Conservation (phyloP, 2,329 filamentous ascomycete genomes). For the Penicillium sp. region DNA sequence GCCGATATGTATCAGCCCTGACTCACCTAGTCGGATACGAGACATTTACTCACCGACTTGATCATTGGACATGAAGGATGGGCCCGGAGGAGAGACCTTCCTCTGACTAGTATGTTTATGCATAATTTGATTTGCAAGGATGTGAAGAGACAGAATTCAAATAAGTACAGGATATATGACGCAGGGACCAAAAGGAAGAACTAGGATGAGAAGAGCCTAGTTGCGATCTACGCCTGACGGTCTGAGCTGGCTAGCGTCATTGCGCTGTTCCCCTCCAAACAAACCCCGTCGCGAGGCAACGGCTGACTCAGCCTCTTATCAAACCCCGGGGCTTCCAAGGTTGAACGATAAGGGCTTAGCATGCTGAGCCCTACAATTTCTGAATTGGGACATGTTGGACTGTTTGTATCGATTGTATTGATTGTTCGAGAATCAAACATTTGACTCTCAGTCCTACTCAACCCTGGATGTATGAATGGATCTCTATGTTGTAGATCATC, state of each 20-base stretch:
- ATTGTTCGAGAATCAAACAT: too few relatives aligned
- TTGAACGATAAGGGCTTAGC: constrained; percentile 13
- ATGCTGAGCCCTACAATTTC: neutral
- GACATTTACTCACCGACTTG: constrained; percentile 45
- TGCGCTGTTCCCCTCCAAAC: constrained; percentile 19
- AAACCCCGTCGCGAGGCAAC: constrained; percentile 29
- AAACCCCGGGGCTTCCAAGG: too few relatives aligned
- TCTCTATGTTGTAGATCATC: too few relatives aligned
- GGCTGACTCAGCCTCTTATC: constrained; percentile 10
- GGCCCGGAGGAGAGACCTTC: constrained; percentile 49
- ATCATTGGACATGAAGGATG: constrained; percentile 48
- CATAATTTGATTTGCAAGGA: constrained; percentile 34
- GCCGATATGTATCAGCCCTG: constrained; percentile 17
- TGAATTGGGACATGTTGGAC: neutral
- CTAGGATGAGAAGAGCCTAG: constrained; percentile 14
- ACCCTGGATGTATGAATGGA: neutral
- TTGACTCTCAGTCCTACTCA: neutral
- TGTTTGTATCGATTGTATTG: too few relatives aligned
- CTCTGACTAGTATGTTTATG: constrained; percentile 40
- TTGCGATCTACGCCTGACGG: constrained; percentile 11
- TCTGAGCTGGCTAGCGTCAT: constrained; percentile 15
- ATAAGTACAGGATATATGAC: constrained; percentile 7
- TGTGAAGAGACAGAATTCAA: constrained; percentile 6
- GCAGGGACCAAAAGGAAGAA: neutral
- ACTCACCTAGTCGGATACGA: neutral